phyloP scores from a whole-genome alignment of 495 filamentous ascomycete species.

The Talaromyces wortmannii region DNA sequence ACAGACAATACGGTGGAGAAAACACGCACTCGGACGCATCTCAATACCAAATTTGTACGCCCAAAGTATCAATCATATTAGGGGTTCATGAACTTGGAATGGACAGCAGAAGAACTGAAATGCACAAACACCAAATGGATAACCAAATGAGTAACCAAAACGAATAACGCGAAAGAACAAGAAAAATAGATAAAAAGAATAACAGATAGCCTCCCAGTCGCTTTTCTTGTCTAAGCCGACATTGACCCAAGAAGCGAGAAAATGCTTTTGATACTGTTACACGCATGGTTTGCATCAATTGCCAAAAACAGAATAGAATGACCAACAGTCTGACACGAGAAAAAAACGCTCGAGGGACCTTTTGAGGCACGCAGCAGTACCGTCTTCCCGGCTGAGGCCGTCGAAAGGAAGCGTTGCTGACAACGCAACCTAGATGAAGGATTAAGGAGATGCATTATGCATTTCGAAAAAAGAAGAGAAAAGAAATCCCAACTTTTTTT shows the following conservation, averaged over 20 bases:
- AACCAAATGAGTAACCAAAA: not conserved
- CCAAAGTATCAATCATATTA: not conserved
- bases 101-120: not conserved
- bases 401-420: not conserved
- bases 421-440: not conserved
- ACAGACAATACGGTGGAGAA: too few relatives aligned
- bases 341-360: not conserved
- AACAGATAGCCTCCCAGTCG: not conserved
- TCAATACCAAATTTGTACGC: not conserved
- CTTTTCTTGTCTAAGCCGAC: not conserved
- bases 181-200: not conserved
- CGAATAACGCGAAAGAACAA: not conserved
- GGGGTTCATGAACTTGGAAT: not conserved
- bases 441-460: not conserved
- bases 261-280: not conserved
- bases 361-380: not conserved
- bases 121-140: not conserved
- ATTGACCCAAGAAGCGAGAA: not conserved
- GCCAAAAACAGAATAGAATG: not conserved
- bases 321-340: not conserved
- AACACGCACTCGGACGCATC: not conserved
- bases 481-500: too few relatives aligned
- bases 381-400: not conserved
- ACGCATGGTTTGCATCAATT: not conserved
- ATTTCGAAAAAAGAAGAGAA: too few relatives aligned